Evolutionary conservation across 257 asterid species (phyloP).

Genomic region (Solanum microdontum): DNA sequence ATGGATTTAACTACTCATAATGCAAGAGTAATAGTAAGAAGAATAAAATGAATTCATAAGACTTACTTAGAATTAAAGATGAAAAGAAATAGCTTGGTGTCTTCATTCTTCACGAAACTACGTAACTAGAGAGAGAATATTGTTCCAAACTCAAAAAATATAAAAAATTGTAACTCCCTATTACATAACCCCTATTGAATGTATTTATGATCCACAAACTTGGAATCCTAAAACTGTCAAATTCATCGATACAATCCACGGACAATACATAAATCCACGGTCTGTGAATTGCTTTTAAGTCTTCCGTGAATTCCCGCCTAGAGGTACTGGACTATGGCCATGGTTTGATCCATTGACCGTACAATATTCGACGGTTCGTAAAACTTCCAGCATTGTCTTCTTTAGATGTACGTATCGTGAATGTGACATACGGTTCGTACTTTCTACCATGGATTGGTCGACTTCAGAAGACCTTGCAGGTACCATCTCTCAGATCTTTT

Average conservation of each 20-base stretch:
- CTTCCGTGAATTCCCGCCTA: not conserved
- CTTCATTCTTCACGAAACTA: not conserved
- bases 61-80: not conserved
- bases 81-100: not conserved
- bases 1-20: not conserved
- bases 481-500: not conserved
- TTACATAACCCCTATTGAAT: too few species aligned
- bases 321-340: not conserved
- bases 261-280: not conserved
- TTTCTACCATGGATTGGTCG: not conserved
- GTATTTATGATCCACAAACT: not conserved
- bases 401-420: not conserved
- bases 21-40: not conserved
- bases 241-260: not conserved
- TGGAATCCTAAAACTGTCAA: not conserved
- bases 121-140: not conserved
- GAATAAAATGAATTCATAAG: not conserved
- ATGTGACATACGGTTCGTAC: not conserved
- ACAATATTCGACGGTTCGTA: not conserved
- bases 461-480: not conserved
- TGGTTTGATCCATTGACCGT: not conserved
- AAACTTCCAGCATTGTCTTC: not conserved
- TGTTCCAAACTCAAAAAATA: not conserved
- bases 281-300: not conserved
- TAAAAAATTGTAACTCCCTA: not conserved